Conservation (phyloP, 345 rosid species). For the Capsella bursapastoris region DNA sequence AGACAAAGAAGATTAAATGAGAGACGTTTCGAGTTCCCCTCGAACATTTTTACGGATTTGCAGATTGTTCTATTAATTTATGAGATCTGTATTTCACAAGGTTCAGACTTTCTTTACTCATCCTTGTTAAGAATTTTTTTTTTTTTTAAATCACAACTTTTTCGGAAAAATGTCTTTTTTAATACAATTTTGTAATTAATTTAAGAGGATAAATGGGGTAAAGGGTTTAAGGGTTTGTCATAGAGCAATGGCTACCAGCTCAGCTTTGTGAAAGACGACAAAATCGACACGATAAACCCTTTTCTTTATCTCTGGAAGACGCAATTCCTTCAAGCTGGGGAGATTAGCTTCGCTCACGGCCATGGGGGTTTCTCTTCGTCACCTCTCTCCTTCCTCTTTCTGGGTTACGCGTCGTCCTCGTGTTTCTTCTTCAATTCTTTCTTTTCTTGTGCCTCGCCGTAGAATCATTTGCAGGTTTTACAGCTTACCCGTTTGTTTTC, state of each 20-base stretch:
- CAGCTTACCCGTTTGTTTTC: neutral
- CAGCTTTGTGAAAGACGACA: slow-evolving; percentile 29
- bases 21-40: neutral
- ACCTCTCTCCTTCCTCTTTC: slow-evolving; percentile 54
- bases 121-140: slow-evolving; percentile 2
- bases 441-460: slow-evolving; percentile 36
- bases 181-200: neutral
- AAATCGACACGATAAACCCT: slow-evolving; percentile 37
- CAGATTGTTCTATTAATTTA: neutral
- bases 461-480: slow-evolving; percentile 32
- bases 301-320: slow-evolving; percentile 10
- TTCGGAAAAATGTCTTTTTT: neutral
- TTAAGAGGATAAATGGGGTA: slow-evolving; percentile 19
- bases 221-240: slow-evolving; percentile 37
- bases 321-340: slow-evolving; percentile 52
- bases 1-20: neutral
- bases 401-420: slow-evolving; percentile 49
- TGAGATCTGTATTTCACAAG: slow-evolving; percentile 2
- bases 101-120: neutral
- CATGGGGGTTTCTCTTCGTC: slow-evolving; percentile 67
- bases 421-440: slow-evolving; percentile 35
- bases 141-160: slow-evolving; percentile 28
- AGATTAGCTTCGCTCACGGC: slow-evolving; percentile 50
- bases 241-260: slow-evolving; percentile 27
- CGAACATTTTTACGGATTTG: slow-evolving; percentile 17